Conservation (phyloP, 331 rosid genomes). For the Malus hybrid region DNA sequence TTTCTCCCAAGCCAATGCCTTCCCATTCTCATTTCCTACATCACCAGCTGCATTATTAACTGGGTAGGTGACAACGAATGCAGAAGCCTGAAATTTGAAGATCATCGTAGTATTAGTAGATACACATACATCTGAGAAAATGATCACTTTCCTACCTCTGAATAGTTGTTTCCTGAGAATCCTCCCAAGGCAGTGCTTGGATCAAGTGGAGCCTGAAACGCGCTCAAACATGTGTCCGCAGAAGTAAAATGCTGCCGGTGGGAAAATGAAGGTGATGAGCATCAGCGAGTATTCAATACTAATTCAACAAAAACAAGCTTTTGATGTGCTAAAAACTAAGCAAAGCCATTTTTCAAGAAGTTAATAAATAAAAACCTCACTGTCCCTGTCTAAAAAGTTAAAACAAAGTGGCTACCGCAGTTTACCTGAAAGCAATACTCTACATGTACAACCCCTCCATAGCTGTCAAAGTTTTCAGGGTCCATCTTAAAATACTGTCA, state of each 20-base stretch:
- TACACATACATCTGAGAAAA: constrained; percentile 12
- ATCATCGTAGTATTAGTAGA: constrained; percentile 22
- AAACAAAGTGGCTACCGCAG: constrained; percentile 1
- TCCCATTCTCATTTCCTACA: constrained; percentile 73
- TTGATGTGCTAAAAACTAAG: not conserved
- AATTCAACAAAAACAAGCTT: not conserved
- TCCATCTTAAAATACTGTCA: constrained; percentile 88
- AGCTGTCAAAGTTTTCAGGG: constrained; percentile 75
- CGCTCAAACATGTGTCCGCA: constrained; percentile 91
- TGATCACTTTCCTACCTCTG: constrained; percentile 53
- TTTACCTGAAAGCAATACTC: constrained; percentile 98
- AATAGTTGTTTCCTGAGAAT: constrained; percentile 76
- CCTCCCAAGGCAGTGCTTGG: constrained; percentile 94
- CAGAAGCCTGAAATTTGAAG: constrained; percentile 70
- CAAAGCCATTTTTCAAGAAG: not conserved
- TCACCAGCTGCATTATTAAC: constrained; percentile 69
- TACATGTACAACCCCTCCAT: constrained; percentile 88
- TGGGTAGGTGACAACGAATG: constrained; percentile 85
- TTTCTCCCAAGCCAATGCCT: constrained; percentile 83
- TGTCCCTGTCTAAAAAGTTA: not conserved
- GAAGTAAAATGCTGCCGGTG: constrained; percentile 71
- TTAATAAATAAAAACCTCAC: not conserved
- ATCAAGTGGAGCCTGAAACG: constrained; percentile 95
- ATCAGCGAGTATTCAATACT: constrained; percentile 9
- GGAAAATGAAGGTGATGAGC: constrained; percentile 14